Evolutionary conservation across 768 basidiomycete genomes (phyloP), one percentile per base, ranked within the genome.

Genomic region (Lactifluus pinguis): DNA sequence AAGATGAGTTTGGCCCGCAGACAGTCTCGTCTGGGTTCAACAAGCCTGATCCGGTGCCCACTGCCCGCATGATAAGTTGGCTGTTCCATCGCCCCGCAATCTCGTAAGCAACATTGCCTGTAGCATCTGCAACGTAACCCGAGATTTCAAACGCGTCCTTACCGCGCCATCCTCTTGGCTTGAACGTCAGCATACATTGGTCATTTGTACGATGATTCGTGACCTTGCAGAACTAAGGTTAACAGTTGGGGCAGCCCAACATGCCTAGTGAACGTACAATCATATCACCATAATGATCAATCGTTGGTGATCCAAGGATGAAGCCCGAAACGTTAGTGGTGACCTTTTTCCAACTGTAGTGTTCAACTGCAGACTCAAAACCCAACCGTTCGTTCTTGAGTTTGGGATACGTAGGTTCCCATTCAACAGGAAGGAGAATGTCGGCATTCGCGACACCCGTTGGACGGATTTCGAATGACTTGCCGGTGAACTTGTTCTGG

Each of bases 71-170:
- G 55, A 98, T 86, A 39, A 98, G 83, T 69, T 98, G 95, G 48
- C 89, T 89, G 69, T 92, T 93, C 95, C 95, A 98, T 2, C 93
- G 82, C 5, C 95, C 95, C 0, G 94, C 94, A 51, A 98, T 92
- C 59, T 95, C 92, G 73, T 95, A 90, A 0, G 79, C 83, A 34
- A 85, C 76, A 21, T 79, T 75, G 10, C 89, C 92, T 0, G 74
- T 66, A 1, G 80, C 71, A 68, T 91, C 86, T 60, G 80, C 73
- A 21, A 98, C 93, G 44, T 82, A 80, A 1, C 95, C 95, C 2
- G 87, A 88, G 69, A 98, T 94, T 72, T 98, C 95, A 68, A 80
- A 93, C 0, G 94, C 92, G 62, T 95, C 89, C 67, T 83, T 89
- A 9, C 90, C 92, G 56, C 92, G 78, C 95, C 95, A 98, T 3